These are phyloP conservation scores for Candida sanyaensis DNA, from an alignment of 1,139 yeast genomes.

Conservation along the genomic window DNA sequence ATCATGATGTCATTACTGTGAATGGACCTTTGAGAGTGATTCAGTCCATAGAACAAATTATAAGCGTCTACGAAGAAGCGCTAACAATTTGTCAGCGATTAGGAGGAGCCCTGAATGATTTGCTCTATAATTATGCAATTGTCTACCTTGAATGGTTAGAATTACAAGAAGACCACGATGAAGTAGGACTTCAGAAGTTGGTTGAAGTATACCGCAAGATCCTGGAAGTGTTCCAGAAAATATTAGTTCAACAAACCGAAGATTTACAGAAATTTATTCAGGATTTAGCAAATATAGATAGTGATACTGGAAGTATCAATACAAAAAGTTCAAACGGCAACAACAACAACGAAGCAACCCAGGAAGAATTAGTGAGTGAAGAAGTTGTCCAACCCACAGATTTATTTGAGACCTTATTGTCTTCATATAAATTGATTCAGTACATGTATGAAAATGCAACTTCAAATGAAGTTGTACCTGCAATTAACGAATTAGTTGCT, in stretches of 20 bases:
- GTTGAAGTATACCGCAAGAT: constrained; percentile 21
- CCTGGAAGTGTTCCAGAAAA: constrained; percentile 17
- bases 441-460: constrained; percentile 29
- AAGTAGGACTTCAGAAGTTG: constrained; percentile 15
- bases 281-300: constrained; percentile 23
- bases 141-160: constrained; percentile 53
- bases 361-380: constrained; percentile 27
- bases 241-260: constrained; percentile 24
- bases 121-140: constrained; percentile 47
- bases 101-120: constrained; percentile 32
- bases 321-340: constrained; percentile 3
- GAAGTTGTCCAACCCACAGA: constrained; percentile 40
- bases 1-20: constrained; percentile 24
- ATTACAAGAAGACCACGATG: constrained; percentile 22
- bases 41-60: constrained; percentile 34
- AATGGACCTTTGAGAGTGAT: constrained; percentile 14
- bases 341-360: constrained; percentile 13
- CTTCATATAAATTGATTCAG: constrained; percentile 31
- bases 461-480: constrained; percentile 4
- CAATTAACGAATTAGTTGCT: constrained; percentile 9
- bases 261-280: constrained; percentile 29
- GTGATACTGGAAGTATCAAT: neutral
- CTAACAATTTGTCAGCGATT: constrained; percentile 18
- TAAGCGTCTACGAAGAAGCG: constrained; percentile 41
- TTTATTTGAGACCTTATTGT: constrained; percentile 36